Evolutionary conservation across 2,329 filamentous ascomycete genomes (phyloP).

Genomic region (Fusarium keratoplasticum): DNA sequence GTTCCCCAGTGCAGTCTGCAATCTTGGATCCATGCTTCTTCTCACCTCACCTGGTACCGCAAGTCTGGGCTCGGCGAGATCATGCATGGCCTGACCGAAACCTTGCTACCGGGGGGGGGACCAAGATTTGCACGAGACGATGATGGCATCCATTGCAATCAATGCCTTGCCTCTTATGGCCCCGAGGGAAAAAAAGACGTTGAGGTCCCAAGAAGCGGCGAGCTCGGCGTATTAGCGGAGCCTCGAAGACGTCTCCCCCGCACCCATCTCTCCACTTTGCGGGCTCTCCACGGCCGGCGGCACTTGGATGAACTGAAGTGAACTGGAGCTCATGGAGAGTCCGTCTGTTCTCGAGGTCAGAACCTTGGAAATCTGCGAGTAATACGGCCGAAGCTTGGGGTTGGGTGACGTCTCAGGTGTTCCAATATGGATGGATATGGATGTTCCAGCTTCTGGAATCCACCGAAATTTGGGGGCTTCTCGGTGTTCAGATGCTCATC

Average conservation of each 20-base stretch:
- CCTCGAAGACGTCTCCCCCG: conserved; percentile 39
- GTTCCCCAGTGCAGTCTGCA: conserved; percentile 16
- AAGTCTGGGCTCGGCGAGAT: conserved; percentile 35
- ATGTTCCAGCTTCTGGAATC: conserved; percentile 15
- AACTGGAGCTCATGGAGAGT: neutral
- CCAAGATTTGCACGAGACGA: conserved; percentile 2
- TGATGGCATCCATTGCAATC: conserved; percentile 25
- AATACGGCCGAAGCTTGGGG: neutral
- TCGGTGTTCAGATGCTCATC: conserved; percentile 21
- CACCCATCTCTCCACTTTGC: conserved; percentile 38
- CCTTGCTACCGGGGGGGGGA: conserved; percentile 21
- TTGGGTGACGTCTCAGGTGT: neutral
- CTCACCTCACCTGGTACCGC: conserved; percentile 32
- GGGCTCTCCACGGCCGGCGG: conserved; percentile 38
- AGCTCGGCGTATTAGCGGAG: conserved; percentile 47
- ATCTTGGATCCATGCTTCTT: conserved; percentile 22
- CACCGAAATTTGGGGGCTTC: conserved; percentile 28
- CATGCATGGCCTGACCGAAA: conserved; percentile 40
- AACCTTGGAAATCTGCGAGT: neutral
- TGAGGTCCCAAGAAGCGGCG: conserved; percentile 26
- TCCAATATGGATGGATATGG: neutral
- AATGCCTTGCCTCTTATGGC: neutral
- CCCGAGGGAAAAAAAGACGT: conserved; percentile 19
- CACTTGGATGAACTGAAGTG: conserved; percentile 24
- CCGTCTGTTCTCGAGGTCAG: neutral